Conservation (phyloP, 2,329 filamentous ascomycete species). For the Exophiala lecanii-corni region DNA sequence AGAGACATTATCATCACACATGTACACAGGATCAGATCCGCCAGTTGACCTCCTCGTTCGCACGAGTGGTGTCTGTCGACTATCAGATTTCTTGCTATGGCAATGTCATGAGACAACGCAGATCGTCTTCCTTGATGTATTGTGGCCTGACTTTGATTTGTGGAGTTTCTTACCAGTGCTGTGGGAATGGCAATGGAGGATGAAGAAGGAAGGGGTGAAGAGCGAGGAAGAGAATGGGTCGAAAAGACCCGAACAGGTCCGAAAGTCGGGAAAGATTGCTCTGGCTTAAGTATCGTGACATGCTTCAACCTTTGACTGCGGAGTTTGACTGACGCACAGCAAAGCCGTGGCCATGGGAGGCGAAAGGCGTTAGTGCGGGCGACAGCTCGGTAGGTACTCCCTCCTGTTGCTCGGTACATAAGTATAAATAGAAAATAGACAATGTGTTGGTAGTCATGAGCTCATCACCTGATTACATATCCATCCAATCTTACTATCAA, state of each 20-base stretch:
- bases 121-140: slow-evolving; percentile 82
- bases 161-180: slow-evolving; percentile 90
- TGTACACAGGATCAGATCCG: slow-evolving; percentile 80
- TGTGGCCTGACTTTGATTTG: slow-evolving; percentile 95
- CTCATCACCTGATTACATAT: too few species aligned
- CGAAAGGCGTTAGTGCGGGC: too few species aligned
- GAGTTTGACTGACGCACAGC: too few species aligned
- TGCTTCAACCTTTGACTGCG: too few species aligned
- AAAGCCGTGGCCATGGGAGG: too few species aligned
- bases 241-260: neutral
- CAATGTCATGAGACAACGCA: slow-evolving; percentile 91
- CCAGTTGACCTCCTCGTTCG: slow-evolving; percentile 87
- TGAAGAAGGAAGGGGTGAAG: slow-evolving; percentile 28
- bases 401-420: too few species aligned
- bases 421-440: too few species aligned
- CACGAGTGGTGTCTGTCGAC: slow-evolving; percentile 84
- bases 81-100: slow-evolving; percentile 99
- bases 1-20: slow-evolving; percentile 75
- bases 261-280: neutral
- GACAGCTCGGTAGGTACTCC: too few species aligned
- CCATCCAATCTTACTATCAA: too few species aligned
- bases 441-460: too few species aligned
- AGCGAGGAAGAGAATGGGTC: neutral
- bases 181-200: slow-evolving; percentile 76
- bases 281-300: too few species aligned